phyloP scores from a whole-genome alignment of 495 filamentous ascomycete species.

The Hypomontagnella submonticulosa region DNA sequence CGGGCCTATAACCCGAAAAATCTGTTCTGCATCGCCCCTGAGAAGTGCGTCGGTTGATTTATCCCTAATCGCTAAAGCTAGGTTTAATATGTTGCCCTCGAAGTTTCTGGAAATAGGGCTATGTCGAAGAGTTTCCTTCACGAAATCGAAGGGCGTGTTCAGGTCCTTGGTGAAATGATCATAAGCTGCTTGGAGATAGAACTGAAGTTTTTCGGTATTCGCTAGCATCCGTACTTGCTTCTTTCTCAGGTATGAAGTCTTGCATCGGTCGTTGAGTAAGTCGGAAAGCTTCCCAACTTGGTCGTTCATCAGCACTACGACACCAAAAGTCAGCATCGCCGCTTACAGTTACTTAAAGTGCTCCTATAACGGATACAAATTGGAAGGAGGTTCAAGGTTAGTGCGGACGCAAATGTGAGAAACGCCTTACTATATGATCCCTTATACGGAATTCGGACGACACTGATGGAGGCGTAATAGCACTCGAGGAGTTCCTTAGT shows the following conservation, averaged over 20 bases:
- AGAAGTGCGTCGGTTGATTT: conserved; percentile 38
- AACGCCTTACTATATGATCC: conserved; percentile 52
- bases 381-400: background rate
- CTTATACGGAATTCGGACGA: conserved; percentile 63
- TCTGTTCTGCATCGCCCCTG: conserved; percentile 44
- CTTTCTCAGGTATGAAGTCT: conserved; percentile 53
- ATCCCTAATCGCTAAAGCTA: conserved; percentile 60
- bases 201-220: conserved; percentile 62
- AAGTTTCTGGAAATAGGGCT: conserved; percentile 62
- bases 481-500: conserved; percentile 61
- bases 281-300: conserved; percentile 61
- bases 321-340: conserved; percentile 10
- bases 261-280: conserved; percentile 54
- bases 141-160: conserved; percentile 67
- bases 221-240: conserved; percentile 58
- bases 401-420: background rate
- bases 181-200: conserved; percentile 63
- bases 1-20: conserved; percentile 60
- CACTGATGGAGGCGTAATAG: conserved; percentile 65
- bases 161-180: conserved; percentile 66
- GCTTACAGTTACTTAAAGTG: background rate
- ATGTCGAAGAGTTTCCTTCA: conserved; percentile 57
- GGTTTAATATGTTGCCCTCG: conserved; percentile 64
- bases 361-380: conserved; percentile 5
- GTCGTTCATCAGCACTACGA: conserved; percentile 55